Evolutionary conservation across 2,329 filamentous ascomycete species (phyloP).

Genomic region (Alternaria infectoria): DNA sequence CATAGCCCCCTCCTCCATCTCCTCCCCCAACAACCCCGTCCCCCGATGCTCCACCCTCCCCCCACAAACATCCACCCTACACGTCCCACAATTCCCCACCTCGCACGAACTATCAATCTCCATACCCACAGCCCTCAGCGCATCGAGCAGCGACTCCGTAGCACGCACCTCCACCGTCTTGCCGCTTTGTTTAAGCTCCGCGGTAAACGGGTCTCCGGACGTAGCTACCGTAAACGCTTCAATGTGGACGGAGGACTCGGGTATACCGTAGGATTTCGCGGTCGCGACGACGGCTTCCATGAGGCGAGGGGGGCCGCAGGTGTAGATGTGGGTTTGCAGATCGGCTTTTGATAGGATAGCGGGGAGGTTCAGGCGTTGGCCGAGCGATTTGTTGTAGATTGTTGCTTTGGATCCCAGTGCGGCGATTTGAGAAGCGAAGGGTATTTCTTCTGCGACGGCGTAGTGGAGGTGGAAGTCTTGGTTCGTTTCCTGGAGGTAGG

Average conservation of each 20-base stretch:
- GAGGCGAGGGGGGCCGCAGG: conserved; percentile 65
- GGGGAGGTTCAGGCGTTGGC: conserved; percentile 60
- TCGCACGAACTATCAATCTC: conserved; percentile 54
- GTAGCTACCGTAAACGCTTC: conserved; percentile 64
- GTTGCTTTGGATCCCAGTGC: conserved; percentile 52
- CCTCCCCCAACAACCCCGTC: conserved; percentile 44
- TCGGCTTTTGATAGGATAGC: conserved; percentile 54
- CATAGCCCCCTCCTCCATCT: conserved; percentile 43
- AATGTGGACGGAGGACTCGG: conserved; percentile 62
- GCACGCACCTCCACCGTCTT: conserved; percentile 54
- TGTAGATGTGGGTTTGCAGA: conserved; percentile 65
- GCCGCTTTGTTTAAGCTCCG: conserved; percentile 55
- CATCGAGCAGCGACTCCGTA: conserved; percentile 51
- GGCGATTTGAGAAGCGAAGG: conserved; percentile 60
- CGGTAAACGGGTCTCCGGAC: conserved; percentile 66
- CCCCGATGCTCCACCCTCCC: conserved; percentile 52
- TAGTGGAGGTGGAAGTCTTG: conserved; percentile 63
- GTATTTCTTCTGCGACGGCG: conserved; percentile 61
- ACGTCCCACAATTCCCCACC: conserved; percentile 54
- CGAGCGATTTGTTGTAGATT: conserved; percentile 61
- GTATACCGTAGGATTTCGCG: conserved; percentile 53
- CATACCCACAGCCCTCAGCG: conserved; percentile 52
- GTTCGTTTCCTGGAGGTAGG: conserved; percentile 36
- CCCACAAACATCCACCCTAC: conserved; percentile 47
- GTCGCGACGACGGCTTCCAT: conserved; percentile 59